Evolutionary conservation across 805 yeast genomes (phyloP).

Genomic region (Saccharomyces mikatae): DNA sequence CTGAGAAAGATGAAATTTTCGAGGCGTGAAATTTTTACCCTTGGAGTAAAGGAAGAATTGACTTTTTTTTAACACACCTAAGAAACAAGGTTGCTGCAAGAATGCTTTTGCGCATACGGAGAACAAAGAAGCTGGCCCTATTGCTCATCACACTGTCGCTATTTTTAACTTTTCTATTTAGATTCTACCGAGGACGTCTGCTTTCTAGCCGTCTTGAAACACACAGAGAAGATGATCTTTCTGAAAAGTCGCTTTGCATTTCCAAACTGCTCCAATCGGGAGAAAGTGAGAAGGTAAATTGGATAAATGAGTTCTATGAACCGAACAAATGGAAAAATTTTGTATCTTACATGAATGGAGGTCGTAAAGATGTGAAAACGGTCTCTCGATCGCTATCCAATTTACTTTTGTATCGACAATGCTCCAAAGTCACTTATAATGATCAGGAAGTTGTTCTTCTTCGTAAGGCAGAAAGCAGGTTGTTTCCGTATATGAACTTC

Average conservation of each 20-base stretch:
- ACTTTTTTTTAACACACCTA: background rate
- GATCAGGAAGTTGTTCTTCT: background rate
- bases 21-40: background rate
- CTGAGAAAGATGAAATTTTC: background rate
- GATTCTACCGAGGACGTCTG: background rate
- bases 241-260: background rate
- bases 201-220: background rate
- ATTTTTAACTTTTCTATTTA: background rate
- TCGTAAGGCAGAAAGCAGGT: background rate
- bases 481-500: background rate
- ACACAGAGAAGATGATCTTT: background rate
- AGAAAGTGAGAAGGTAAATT: background rate
- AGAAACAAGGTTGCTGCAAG: background rate
- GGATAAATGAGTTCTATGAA: background rate
- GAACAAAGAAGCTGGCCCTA: background rate
- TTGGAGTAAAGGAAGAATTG: background rate
- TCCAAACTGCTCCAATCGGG: background rate
- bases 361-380: background rate
- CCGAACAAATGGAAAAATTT: background rate
- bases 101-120: background rate
- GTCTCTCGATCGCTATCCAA: background rate
- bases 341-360: background rate
- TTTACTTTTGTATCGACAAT: background rate
- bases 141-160: background rate
- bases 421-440: background rate